Evolutionary conservation across 257 asterid genomes (phyloP).

Genomic region (Solanum dulcamara): DNA sequence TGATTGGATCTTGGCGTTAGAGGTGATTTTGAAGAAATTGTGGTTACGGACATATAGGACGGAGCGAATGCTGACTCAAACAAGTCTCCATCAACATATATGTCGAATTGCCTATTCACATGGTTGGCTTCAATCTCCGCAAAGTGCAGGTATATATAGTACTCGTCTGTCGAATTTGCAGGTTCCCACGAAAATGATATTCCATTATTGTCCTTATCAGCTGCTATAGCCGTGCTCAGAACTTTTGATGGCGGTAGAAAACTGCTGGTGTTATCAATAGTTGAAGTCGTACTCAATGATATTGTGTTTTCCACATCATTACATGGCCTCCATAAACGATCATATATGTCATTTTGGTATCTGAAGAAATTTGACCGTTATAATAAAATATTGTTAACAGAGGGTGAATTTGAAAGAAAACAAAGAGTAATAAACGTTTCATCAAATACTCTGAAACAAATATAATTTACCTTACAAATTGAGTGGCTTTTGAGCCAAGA

Average conservation of each 20-base stretch:
- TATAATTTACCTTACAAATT: neutral
- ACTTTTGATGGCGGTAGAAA: neutral
- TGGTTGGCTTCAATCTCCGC: neutral
- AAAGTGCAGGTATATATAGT: neutral
- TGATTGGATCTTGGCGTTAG: neutral
- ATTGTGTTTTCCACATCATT: neutral
- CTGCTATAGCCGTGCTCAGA: neutral
- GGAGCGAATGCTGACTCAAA: neutral
- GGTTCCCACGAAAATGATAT: neutral
- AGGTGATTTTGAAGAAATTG: neutral
- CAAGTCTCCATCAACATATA: neutral
- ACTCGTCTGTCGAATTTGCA: neutral
- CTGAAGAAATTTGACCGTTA: neutral
- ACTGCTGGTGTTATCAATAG: neutral
- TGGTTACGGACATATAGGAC: neutral
- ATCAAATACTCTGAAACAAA: too few species aligned
- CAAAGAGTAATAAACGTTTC: too few species aligned
- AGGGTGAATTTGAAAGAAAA: neutral
- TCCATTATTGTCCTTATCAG: neutral
- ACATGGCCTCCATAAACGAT: neutral
- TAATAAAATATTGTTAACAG: too few species aligned
- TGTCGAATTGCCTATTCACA: neutral
- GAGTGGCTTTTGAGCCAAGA: neutral
- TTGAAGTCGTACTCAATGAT: neutral
- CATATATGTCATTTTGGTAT: neutral